These are phyloP conservation scores for Pseudocercospora pini-densiflorae DNA, from an alignment of 2,329 filamentous ascomycete species.

Conservation along the genomic window DNA sequence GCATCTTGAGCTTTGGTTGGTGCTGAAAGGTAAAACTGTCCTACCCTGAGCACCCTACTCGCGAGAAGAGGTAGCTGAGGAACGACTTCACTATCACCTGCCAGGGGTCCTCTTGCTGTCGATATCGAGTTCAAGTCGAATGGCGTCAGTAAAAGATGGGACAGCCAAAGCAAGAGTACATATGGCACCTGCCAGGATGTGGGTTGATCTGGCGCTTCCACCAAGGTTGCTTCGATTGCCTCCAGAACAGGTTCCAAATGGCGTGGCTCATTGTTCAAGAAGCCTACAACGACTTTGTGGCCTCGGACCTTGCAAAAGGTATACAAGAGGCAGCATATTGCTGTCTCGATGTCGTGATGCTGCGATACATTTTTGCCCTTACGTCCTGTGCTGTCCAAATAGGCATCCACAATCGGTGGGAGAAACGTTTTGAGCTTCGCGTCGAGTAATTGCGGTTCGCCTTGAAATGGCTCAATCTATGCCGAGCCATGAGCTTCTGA, in stretches of 20 bases:
- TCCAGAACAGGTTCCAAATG: constrained; percentile 80
- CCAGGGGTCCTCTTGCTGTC: constrained; percentile 50
- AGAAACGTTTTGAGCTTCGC: constrained; percentile 77
- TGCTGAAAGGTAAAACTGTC: constrained; percentile 70
- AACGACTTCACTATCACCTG: constrained; percentile 59
- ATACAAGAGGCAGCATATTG: constrained; percentile 81
- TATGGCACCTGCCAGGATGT: constrained; percentile 82
- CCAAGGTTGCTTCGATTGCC: constrained; percentile 68
- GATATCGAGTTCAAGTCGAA: constrained; percentile 92
- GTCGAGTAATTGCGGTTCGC: constrained; percentile 92
- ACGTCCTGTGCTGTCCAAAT: constrained; percentile 65
- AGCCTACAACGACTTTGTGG: constrained; percentile 88
- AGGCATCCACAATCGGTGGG: constrained; percentile 74
- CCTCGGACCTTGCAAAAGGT: constrained; percentile 93
- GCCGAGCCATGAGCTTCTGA: constrained; percentile 26
- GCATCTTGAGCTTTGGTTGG: constrained; percentile 89
- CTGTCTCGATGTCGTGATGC: constrained; percentile 60
- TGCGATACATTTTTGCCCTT: constrained; percentile 8
- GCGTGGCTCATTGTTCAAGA: constrained; percentile 86
- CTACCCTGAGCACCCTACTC: constrained; percentile 70
- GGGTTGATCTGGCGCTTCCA: constrained; percentile 21
- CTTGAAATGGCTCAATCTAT: constrained; percentile 85
- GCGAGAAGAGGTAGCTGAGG: constrained; percentile 72
- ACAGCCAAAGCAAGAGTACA: constrained; percentile 79
- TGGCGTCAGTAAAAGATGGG: constrained; percentile 65